Percentiles rank a stretch among this genome's conserved stretches.
Evolutionary conservation across 768 basidiomycete species (phyloP).

Genomic region (Mycena galopus): DNA sequence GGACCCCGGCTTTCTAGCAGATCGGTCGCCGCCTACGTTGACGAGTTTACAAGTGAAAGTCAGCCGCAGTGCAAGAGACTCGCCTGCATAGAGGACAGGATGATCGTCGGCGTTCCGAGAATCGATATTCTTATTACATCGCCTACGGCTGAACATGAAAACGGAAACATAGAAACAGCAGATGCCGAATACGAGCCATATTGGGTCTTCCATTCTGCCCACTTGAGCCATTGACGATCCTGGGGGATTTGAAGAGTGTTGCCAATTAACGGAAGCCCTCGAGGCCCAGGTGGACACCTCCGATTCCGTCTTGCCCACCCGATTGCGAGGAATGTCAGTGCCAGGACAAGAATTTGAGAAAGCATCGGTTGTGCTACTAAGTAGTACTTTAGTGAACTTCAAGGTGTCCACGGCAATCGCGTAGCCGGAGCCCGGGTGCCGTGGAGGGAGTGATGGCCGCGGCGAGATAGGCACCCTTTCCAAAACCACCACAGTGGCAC

Average conservation of each 20-base stretch:
- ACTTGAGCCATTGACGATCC: slow-evolving; percentile 38
- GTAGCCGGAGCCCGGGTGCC: too few species aligned
- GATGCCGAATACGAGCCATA: slow-evolving; percentile 33
- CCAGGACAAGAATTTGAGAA: not conserved
- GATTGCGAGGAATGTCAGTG: not conserved
- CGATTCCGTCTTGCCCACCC: not conserved
- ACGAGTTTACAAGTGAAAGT: too few species aligned
- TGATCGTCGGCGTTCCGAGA: slow-evolving; percentile 42
- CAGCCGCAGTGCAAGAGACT: too few species aligned
- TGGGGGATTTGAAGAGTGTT: slow-evolving; percentile 39
- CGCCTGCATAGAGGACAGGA: slow-evolving; percentile 43
- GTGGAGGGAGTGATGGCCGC: too few species aligned
- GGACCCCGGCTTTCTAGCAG: slow-evolving; percentile 45
- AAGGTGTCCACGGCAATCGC: too few species aligned
- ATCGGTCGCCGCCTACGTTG: slow-evolving; percentile 44
- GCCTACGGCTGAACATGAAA: slow-evolving; percentile 30
- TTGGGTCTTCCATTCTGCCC: slow-evolving; percentile 36
- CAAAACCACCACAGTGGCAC: too few species aligned
- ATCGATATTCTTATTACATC: slow-evolving; percentile 43
- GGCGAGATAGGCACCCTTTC: too few species aligned
- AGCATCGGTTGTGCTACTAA: not conserved
- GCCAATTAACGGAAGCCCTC: slow-evolving; percentile 34
- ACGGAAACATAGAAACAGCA: not conserved
- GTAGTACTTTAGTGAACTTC: too few species aligned
- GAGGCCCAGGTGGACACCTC: slow-evolving; percentile 35